Evolutionary conservation across 2,329 filamentous ascomycete species (phyloP).

Genomic region (Cryphonectria carpinicola): DNA sequence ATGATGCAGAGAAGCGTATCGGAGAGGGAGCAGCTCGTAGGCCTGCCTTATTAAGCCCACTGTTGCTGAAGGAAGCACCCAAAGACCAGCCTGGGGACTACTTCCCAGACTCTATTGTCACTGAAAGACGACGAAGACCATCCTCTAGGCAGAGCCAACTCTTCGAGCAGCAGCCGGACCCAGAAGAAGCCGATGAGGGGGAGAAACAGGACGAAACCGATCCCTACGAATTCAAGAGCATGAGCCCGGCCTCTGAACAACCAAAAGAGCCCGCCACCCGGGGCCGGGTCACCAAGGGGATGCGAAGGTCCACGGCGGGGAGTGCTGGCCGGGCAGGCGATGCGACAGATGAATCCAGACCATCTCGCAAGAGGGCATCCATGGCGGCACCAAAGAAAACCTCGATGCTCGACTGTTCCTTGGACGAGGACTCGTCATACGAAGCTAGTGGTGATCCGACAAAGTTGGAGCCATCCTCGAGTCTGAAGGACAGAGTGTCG

Average conservation of each 20-base stretch:
- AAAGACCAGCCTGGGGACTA: constrained; percentile 41
- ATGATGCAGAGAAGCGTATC: constrained; percentile 33
- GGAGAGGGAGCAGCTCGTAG: constrained; percentile 30
- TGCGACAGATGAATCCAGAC: constrained; percentile 31
- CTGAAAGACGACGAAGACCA: constrained; percentile 47
- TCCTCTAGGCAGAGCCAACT: constrained; percentile 36
- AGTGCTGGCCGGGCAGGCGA: constrained; percentile 22
- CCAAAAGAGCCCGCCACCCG: constrained; percentile 30
- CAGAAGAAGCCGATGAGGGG: constrained; percentile 6
- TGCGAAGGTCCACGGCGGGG: constrained; percentile 35
- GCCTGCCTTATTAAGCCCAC: constrained; percentile 42
- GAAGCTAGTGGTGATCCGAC: constrained; percentile 34
- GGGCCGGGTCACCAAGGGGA: constrained; percentile 36
- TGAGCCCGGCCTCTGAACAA: constrained; percentile 44
- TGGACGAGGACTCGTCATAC: constrained; percentile 39
- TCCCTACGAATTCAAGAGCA: constrained; percentile 59
- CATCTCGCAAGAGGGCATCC: constrained; percentile 46
- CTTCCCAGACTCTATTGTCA: constrained; percentile 41
- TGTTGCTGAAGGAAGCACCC: constrained; percentile 38
- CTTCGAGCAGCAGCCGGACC: constrained; percentile 11
- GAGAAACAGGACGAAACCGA: constrained; percentile 38
- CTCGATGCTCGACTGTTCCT: constrained; percentile 34
- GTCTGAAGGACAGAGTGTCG: constrained; percentile 41
- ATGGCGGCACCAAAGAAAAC: constrained; percentile 45
- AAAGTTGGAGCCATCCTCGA: constrained; percentile 31